phyloP scores from a whole-genome alignment of 768 basidiomycete genomes.

The Leccinum broughii region DNA sequence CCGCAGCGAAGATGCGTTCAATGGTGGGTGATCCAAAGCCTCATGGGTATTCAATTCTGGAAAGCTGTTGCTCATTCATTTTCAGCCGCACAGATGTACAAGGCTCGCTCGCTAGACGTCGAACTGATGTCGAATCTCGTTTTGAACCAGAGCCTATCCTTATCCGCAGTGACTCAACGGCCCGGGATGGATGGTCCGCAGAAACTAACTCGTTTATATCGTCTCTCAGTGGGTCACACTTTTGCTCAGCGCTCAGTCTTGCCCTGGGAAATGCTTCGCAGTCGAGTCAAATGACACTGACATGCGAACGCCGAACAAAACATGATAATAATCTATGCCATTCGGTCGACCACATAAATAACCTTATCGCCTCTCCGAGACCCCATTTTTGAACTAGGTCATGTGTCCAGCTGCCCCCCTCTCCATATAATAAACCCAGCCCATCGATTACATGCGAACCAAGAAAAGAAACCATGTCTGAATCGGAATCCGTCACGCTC shows the following conservation, averaged over 20 bases:
- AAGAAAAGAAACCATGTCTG: slow-evolving; percentile 11
- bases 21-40: no score
- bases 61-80: no score
- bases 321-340: neutral
- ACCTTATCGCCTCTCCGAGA: neutral
- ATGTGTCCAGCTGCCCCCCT: slow-evolving; percentile 5
- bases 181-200: neutral
- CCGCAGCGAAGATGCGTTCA: no score
- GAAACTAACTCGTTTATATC: neutral
- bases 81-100: no score
- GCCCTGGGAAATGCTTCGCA: neutral
- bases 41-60: no score
- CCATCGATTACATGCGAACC: neutral
- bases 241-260: neutral
- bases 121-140: no score
- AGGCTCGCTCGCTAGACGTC: no score
- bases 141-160: neutral
- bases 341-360: neutral
- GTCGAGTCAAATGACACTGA: neutral
- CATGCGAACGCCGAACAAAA: neutral
- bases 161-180: neutral
- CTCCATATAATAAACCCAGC: neutral
- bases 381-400: slow-evolving; percentile 15
- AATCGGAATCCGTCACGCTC: slow-evolving; percentile 8
- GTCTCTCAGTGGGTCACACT: neutral